Conservation (phyloP, 768 basidiomycete species). For the Cystofilobasidium macerans region DNA sequence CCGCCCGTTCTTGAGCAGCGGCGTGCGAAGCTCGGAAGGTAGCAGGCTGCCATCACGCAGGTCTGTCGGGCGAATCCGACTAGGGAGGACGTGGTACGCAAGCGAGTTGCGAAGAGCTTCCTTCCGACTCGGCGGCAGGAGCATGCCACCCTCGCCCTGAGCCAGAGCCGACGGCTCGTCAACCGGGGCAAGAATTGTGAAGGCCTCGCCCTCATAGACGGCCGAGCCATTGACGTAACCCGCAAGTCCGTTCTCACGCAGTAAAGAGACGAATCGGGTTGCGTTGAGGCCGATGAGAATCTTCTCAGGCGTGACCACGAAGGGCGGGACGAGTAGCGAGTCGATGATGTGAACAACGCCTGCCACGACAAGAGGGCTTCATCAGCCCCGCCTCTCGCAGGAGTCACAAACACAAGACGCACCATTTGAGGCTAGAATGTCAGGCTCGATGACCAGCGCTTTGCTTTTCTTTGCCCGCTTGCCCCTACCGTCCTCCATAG, state of each 20-base stretch:
- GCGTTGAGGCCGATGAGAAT: conserved; percentile 77
- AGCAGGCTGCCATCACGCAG: conserved; percentile 63
- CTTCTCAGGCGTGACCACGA: conserved; percentile 83
- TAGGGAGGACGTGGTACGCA: conserved; percentile 84
- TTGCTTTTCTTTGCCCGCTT: background rate
- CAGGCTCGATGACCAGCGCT: conserved; percentile 9
- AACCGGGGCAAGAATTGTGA: conserved; percentile 82
- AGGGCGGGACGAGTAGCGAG: conserved; percentile 63
- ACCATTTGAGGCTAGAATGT: conserved; percentile 54
- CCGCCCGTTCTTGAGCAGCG: conserved; percentile 41
- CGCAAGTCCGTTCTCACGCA: conserved; percentile 68
- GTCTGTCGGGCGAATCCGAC: conserved; percentile 59
- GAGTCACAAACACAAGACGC: background rate
- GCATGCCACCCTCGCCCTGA: background rate
- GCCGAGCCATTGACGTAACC: conserved; percentile 38
- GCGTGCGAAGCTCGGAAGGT: conserved; percentile 54
- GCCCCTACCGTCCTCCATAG: background rate
- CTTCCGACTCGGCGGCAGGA: background rate
- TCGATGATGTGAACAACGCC: conserved; percentile 82
- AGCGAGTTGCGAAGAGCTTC: conserved; percentile 53
- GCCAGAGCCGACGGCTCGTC: conserved; percentile 47
- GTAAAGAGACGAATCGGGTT: conserved; percentile 72
- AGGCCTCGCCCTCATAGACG: conserved; percentile 40
- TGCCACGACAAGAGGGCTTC: conserved; percentile 19
- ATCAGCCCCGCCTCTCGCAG: too few relatives aligned